Conservation (phyloP, 1,139 yeast genomes). For the Yamadazyma mexicana region DNA sequence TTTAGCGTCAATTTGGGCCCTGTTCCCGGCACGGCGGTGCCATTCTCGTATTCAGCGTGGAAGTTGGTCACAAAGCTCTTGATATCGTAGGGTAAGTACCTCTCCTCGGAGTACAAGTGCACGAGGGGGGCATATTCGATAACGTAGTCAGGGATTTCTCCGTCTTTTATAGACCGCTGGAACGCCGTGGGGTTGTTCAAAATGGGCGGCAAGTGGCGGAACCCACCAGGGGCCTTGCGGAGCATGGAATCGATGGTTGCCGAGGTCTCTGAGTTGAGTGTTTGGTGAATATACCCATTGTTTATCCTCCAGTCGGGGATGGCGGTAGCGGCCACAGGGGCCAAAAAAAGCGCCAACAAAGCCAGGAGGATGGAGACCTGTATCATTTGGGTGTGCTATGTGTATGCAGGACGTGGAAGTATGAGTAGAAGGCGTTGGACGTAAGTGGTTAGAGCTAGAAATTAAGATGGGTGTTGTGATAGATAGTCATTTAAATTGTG, state of each 20-base stretch:
- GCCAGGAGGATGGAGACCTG: not conserved
- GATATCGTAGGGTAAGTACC: constrained; percentile 81
- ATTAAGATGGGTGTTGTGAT: not conserved
- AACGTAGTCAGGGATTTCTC: constrained; percentile 76
- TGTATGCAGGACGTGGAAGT: no score
- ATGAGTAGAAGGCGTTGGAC: no score
- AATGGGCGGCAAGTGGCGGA: constrained; percentile 39
- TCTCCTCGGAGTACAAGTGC: constrained; percentile 85
- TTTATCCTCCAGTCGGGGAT: constrained; percentile 8
- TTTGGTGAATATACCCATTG: constrained; percentile 6
- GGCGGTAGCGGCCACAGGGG: constrained; percentile 1
- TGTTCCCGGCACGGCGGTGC: constrained; percentile 42
- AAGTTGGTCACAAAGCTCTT: constrained; percentile 68
- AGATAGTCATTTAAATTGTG: not conserved
- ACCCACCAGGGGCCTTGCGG: constrained; percentile 22
- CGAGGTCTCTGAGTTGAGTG: constrained; percentile 6
- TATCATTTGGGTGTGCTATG: not conserved
- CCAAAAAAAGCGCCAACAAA: not conserved
- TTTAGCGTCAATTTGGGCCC: constrained; percentile 35
- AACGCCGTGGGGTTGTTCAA: constrained; percentile 28
- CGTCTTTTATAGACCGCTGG: constrained; percentile 41
- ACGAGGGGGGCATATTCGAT: constrained; percentile 76
- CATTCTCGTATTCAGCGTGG: constrained; percentile 48
- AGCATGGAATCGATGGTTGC: constrained; percentile 13
- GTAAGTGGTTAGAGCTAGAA: not conserved